Conservation (phyloP, 495 filamentous ascomycete genomes). For the Cercophora newfieldiana region DNA sequence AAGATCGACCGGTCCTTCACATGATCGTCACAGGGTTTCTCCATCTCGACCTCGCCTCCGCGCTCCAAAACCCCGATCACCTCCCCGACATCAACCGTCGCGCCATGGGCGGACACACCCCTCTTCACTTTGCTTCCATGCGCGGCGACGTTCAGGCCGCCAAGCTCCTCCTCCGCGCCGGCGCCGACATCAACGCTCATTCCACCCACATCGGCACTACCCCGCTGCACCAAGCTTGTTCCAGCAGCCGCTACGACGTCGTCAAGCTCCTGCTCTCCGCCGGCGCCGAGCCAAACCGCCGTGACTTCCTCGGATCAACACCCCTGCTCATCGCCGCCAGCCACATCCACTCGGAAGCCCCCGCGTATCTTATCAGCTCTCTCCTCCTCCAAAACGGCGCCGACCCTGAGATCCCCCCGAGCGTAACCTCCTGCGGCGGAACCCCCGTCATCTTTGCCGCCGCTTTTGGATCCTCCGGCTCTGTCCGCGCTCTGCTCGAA, state of each 20-base stretch:
- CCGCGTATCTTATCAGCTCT: neutral
- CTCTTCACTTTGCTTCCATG: conserved; percentile 11
- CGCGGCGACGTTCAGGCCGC: neutral
- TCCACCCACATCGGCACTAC: neutral
- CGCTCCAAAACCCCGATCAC: neutral
- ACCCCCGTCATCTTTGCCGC: conserved; percentile 26
- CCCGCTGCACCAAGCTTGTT: neutral
- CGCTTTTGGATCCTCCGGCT: conserved; percentile 2
- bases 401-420: conserved; percentile 36
- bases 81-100: neutral
- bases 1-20: neutral
- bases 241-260: neutral
- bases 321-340: neutral
- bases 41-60: conserved; percentile 4
- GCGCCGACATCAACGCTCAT: neutral
- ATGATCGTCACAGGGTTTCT: neutral
- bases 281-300: neutral
- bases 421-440: conserved; percentile 40
- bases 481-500: conserved; percentile 1
- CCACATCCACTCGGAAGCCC: neutral
- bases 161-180: conserved; percentile 5
- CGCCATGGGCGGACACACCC: neutral
- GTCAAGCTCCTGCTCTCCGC: neutral
- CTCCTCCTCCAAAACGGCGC: conserved; percentile 20
- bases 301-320: neutral